Evolutionary conservation across 148 eudicot species (phyloP).

Genomic region (Oxyria digyna): DNA sequence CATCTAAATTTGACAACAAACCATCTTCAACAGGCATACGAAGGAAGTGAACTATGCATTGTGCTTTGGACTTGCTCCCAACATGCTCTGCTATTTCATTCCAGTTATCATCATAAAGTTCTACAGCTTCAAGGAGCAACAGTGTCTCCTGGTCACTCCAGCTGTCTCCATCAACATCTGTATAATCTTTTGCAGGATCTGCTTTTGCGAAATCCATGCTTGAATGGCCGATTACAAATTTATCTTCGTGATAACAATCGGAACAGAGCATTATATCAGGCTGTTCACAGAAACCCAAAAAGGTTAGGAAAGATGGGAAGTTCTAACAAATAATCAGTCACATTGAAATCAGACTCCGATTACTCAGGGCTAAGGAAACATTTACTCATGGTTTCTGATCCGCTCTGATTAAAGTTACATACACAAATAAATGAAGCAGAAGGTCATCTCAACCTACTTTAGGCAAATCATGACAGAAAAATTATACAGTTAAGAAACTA

Average conservation of each 20-base stretch:
- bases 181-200: conserved; percentile 48
- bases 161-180: conserved; percentile 69
- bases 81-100: conserved; percentile 91
- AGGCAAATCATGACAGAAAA: not conserved
- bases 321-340: not conserved
- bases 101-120: conserved; percentile 68
- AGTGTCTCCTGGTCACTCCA: conserved; percentile 93
- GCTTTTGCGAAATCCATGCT: conserved; percentile 65
- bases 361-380: too few species aligned
- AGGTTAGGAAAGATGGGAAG: not conserved
- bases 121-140: conserved; percentile 77
- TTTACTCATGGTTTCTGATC: not conserved
- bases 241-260: conserved; percentile 72
- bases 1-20: conserved; percentile 55
- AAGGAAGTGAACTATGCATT: conserved; percentile 86
- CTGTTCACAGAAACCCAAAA: conserved; percentile 26
- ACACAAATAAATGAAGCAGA: not conserved
- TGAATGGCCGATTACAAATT: conserved; percentile 79
- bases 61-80: conserved; percentile 84
- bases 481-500: not conserved
- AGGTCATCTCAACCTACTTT: not conserved
- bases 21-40: conserved; percentile 73
- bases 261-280: conserved; percentile 63
- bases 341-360: not conserved
- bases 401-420: not conserved